Evolutionary conservation across 2,329 filamentous ascomycete species (phyloP).

Genomic region (Plectosphaerella plurivora): DNA sequence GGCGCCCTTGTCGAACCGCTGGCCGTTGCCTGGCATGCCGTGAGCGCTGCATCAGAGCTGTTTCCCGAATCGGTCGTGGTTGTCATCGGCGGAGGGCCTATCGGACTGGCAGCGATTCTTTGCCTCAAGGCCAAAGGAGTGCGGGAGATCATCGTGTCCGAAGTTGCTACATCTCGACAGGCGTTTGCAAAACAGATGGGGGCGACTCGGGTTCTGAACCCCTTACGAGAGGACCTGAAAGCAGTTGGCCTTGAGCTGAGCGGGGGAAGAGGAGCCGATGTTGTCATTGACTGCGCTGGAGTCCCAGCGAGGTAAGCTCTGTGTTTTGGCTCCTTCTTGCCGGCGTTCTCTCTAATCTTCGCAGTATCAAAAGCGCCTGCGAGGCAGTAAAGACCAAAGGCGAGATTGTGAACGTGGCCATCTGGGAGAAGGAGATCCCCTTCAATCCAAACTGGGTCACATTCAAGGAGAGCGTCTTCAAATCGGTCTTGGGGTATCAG

Average conservation of each 20-base stretch:
- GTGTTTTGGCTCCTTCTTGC: rapidly evolving
- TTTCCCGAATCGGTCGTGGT: slow-evolving; percentile 42
- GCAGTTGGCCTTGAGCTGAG: slow-evolving; percentile 10
- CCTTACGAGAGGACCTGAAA: slow-evolving; percentile 11
- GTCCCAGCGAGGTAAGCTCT: slow-evolving; percentile 10
- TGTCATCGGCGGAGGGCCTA: slow-evolving; percentile 58
- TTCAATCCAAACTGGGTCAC: slow-evolving; percentile 15
- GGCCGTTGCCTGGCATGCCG: slow-evolving; percentile 61
- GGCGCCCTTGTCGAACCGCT: slow-evolving; percentile 60
- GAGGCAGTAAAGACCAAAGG: slow-evolving; percentile 15
- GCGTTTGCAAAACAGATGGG: slow-evolving; percentile 49
- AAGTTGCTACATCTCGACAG: slow-evolving; percentile 46
- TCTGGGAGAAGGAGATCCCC: slow-evolving; percentile 17
- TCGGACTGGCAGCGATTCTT: slow-evolving; percentile 56
- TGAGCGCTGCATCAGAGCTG: slow-evolving; percentile 13
- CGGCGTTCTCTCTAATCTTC: neutral
- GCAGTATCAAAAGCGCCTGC: slow-evolving; percentile 15
- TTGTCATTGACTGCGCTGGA: slow-evolving; percentile 18
- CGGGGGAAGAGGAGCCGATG: slow-evolving; percentile 13
- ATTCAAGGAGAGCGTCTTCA: slow-evolving; percentile 15
- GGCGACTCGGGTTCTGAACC: slow-evolving; percentile 25
- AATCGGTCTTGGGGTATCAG: slow-evolving; percentile 13
- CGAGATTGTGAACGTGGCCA: slow-evolving; percentile 18
- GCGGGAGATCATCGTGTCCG: slow-evolving; percentile 52
- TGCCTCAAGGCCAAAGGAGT: slow-evolving; percentile 50